These are phyloP conservation scores for Balakata baccata DNA, from an alignment of 345 rosid genomes.

Conservation along the genomic window DNA sequence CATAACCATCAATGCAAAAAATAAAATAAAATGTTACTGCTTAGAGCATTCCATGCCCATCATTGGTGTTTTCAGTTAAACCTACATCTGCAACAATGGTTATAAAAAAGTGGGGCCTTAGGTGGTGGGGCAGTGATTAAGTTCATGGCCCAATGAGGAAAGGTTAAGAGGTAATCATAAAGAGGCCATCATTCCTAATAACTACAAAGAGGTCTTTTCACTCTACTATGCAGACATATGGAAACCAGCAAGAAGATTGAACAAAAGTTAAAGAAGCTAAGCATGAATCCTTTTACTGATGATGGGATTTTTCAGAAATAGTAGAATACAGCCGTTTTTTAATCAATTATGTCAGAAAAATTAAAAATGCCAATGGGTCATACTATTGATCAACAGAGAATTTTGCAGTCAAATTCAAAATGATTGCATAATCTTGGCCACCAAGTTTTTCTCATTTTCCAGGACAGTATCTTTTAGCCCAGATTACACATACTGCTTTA, in stretches of 20 bases:
- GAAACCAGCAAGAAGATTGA: conserved; percentile 15
- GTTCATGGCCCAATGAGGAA: conserved; percentile 10
- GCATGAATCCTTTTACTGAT: conserved; percentile 7
- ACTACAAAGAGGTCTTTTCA: conserved; percentile 11
- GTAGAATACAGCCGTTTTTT: conserved; percentile 24
- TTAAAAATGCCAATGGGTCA: conserved; percentile 13
- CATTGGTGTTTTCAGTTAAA: not conserved
- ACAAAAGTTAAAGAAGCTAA: conserved; percentile 1
- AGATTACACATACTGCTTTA: conserved; percentile 13
- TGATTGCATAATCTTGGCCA: conserved; percentile 34
- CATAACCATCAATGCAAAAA: no score
- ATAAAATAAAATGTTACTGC: not conserved
- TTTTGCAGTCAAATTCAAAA: conserved; percentile 36
- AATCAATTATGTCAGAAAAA: conserved; percentile 9
- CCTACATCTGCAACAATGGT: conserved; percentile 1
- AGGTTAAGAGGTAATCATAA: not conserved
- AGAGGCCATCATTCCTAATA: conserved; percentile 13
- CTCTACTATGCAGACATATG: not conserved
- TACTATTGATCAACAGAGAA: conserved; percentile 16
- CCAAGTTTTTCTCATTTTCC: conserved; percentile 18
- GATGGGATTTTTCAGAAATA: not conserved
- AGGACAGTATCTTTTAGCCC: conserved; percentile 22
- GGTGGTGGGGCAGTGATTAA: conserved; percentile 18
- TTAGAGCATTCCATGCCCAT: not conserved
- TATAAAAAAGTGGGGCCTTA: not conserved